Base-by-base conservation (phyloP, 768 basidiomycete species). In the Lactarius deliciosus region DNA sequence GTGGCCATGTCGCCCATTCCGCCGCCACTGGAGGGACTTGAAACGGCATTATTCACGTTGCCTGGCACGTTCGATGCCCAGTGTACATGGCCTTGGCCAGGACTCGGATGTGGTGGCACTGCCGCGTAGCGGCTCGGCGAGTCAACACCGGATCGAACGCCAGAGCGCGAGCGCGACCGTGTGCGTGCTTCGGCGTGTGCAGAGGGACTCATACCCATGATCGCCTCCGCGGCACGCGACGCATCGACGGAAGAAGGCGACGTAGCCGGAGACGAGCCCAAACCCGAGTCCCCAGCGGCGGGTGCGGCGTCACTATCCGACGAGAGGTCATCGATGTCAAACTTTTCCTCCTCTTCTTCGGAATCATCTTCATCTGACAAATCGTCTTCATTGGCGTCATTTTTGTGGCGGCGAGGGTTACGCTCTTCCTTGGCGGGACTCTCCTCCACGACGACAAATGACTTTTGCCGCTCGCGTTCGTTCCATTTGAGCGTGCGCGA, bases 401-500 rank as follows among this genome's bases (percentile, higher is more conserved):
- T 32, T 28, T 57, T 57, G 43, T 6, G 59, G 20, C 36, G 40
- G 20, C 30, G 65, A 9, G 11, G 47, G 43, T 60, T 11, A 56
- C 28, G 66, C 32, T 70, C 70, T 32, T 72, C 65, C 70, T 84
- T 84, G 18, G 78, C 73, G 0, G 89, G 86, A 38, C 85, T 87
- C 73, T 97, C 96, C 75, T 98, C 97, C 28, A 99, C 94, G 22
- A 99, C 92, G 53, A 98, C 97, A 71, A 98, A 98, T 7, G 95
- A 97, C 75, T 98, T 99, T 75, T 99, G 97, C 56, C 97, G 86
- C 78, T 98, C 94, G 28, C 96, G 87, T 77, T 99, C 96, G 79
- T 99, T 99, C 97, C 97, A 98, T 76, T 98, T 96, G 58, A 99
- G 81, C 10, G 96, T 99, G 28, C 97, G 86, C 41, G 94, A 93